Evolutionary conservation across 2,329 filamentous ascomycete genomes (phyloP), one percentile per base, ranked within the genome.

Genomic region (Taxawa tesnikishii): DNA sequence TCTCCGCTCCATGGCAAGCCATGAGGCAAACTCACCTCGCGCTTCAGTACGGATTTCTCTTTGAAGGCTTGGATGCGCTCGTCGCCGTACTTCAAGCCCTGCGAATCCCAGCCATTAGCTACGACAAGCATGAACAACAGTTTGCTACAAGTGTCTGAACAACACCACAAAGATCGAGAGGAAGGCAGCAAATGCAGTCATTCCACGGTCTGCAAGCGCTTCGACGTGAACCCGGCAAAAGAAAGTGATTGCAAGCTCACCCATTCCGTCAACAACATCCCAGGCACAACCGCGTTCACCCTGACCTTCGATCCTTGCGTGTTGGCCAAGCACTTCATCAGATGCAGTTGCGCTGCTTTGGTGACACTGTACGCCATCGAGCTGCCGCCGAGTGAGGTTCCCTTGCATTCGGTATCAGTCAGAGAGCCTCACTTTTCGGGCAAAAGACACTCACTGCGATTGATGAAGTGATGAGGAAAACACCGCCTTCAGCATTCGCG

Each of bases 301-400:
- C 76, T 59, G 14, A 79, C 59, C 51, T 76, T 77, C 2, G 64
- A 59, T 1, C 75, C 75, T 41, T 77, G 67, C 10, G 70, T 72
- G 33, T 66, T 58, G 3, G 76, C 76, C 26, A 81, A 55, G 37
- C 72, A 71, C 46, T 75, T 76, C 59, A 75, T 74, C 28, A 80
- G 54, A 53, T 81, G 77, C 32, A 81, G 55, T 36, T 71, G 69
- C 8, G 83, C 83, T 1, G 82, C 71, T 51, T 90, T 90, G 23
- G 79, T 81, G 12, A 87, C 77, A 1, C 75, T 65, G 47, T 90
- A 90, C 3, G 83, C 72, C 76, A 76, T 68, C 26, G 65, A 69
- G 42, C 66, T 71, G 4, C 72, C 72, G 32, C 49, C 51, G 31
- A 68, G 52, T n/a, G 58, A 48, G 38, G 67, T 43, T 28, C 65